Evolutionary conservation across 1,284 basidiomycete genomes (phyloP), one percentile per base, ranked within the genome.

Genomic region (Sanguinoderma infundibulare): DNA sequence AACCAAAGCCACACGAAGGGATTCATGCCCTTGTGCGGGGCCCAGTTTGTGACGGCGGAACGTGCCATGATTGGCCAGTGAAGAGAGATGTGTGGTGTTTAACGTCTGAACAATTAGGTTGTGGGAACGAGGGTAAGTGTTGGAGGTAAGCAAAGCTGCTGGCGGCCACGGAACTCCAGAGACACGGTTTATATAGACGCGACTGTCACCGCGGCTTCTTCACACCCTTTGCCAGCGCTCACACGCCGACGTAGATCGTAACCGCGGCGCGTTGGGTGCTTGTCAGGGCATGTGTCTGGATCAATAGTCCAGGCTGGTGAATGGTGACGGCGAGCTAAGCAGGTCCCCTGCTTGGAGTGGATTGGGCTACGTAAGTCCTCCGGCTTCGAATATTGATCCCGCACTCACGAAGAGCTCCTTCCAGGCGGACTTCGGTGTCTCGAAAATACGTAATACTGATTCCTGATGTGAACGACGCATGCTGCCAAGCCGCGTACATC

Each of bases 31-130:
- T 50, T 24, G 53, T 60, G 46, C 22, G 53, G 53, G 1, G 53
- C 57, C 57, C 57, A 59, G n/a, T 50, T 14, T 15, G 52, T 12
- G 15, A 36, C 34, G 14, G 35, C 49, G 8, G 55, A 26, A 51
- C 28, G 30, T 32, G 35, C 12, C 59, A 47, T 30, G 22, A 15
- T 28, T 22, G 44, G 17, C 6, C 28, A 28, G 26, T 6, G 24
- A 26, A 10, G 44, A 46, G 26, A 46, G 44, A 24, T 17, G 6
- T 6, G 44, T 46, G 26, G 12, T 46, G 44, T 24, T 28, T n/a
- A n/a, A n/a, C 15, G 28, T 15, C 9, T 26, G 26, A 15, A 26
- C 17, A 14, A 15, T 14, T 17, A 22, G 44, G 5, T 7, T 46
- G 26, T 12, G 26, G 12, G 44, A 26, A 15, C 15, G 24, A 26